A percentile compares a stretch with the other conserved stretches of the same genome.
Conservation (phyloP, 306 rosid genomes). For the Prunus kanzakura region DNA sequence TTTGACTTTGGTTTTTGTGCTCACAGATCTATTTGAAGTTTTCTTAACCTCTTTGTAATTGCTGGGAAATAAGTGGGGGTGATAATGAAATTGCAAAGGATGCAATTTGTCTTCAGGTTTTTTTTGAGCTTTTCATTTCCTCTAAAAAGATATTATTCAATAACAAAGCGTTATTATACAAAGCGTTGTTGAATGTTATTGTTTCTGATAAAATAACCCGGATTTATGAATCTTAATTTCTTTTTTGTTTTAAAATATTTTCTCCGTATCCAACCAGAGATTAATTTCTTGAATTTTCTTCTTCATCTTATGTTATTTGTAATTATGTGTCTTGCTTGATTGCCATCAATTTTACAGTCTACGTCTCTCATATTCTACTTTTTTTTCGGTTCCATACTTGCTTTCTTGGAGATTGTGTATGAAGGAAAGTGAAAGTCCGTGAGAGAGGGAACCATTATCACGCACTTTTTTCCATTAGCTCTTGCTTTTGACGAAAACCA, state of each 20-base stretch:
- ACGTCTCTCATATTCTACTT: too few species aligned
- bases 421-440: not conserved
- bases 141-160: not conserved
- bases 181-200: not conserved
- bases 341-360: too few species aligned
- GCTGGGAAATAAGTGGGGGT: not conserved
- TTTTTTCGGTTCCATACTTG: not conserved
- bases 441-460: not conserved
- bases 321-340: not conserved
- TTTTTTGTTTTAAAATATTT: not conserved
- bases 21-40: slow-evolving; percentile 5
- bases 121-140: not conserved
- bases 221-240: not conserved
- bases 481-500: not conserved
- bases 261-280: not conserved
- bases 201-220: not conserved
- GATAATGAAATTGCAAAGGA: not conserved
- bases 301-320: not conserved
- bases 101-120: not conserved
- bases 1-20: slow-evolving; percentile 12
- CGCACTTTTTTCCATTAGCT: too few species aligned
- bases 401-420: not conserved
- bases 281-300: not conserved
- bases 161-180: not conserved
- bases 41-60: not conserved